Evolutionary conservation across 2,329 filamentous ascomycete genomes (phyloP).

Genomic region (Fusarium incarnatum): DNA sequence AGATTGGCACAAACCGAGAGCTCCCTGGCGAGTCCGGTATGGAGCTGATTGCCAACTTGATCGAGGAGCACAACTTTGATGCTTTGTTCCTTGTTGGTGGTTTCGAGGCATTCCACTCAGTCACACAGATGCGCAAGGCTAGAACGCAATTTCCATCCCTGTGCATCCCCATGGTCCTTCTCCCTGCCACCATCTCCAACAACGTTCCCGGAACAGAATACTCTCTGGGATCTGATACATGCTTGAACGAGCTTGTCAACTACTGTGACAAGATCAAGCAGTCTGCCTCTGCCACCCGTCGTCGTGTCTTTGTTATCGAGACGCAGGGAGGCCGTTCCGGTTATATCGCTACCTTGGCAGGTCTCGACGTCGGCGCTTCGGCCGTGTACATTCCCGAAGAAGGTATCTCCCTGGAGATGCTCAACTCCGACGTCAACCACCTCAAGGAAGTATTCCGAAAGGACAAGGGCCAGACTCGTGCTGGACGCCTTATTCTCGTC

Average conservation of each 20-base stretch:
- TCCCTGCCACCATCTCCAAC: slow-evolving; percentile 98
- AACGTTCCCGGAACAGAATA: slow-evolving; percentile 98
- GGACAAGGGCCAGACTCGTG: slow-evolving; percentile 88
- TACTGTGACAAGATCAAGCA: slow-evolving; percentile 99
- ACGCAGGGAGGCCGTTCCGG: slow-evolving; percentile 95
- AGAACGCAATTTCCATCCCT: slow-evolving; percentile 83
- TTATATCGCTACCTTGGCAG: slow-evolving; percentile 91
- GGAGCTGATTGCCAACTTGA: slow-evolving; percentile 82
- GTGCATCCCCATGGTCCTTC: slow-evolving; percentile 89
- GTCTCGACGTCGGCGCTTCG: slow-evolving; percentile 89
- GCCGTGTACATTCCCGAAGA: slow-evolving; percentile 98
- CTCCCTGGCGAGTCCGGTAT: slow-evolving; percentile 88
- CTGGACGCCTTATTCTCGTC: slow-evolving; percentile 93
- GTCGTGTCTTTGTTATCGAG: slow-evolving; percentile 96
- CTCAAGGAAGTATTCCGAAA: slow-evolving; percentile 85
- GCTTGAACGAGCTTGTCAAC: slow-evolving; percentile 90
- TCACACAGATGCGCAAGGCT: slow-evolving; percentile 87
- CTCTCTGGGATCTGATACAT: slow-evolving; percentile 95
- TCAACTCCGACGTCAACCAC: slow-evolving; percentile 89
- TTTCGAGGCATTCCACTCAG: slow-evolving; percentile 94
- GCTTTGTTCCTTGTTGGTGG: slow-evolving; percentile 92
- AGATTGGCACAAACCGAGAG: slow-evolving; percentile 97
- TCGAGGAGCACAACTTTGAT: slow-evolving; percentile 89
- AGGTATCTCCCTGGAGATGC: slow-evolving; percentile 92
- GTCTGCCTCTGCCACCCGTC: slow-evolving; percentile 91